Conservation (phyloP, 1,139 yeast species). For the Hyphopichia khmerensis region DNA sequence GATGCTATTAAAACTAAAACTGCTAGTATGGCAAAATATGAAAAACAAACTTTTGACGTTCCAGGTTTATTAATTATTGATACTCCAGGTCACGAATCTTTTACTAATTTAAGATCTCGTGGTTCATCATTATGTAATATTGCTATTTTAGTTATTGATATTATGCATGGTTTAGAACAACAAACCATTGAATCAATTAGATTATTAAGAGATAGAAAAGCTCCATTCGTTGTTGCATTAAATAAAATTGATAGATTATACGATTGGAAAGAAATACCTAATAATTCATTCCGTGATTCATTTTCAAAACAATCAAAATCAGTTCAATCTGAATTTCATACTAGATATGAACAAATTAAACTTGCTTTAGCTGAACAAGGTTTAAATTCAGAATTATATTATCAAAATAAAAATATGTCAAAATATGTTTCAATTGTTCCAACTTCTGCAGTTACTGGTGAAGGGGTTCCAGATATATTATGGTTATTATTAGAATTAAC, state of each 20-base stretch:
- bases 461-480: conserved; percentile 98
- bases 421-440: conserved; percentile 96
- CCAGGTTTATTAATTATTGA: conserved; percentile 96
- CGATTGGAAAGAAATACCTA: conserved; percentile 88
- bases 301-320: conserved; percentile 76
- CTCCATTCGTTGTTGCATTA: conserved; percentile 95
- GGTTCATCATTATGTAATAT: conserved; percentile 99
- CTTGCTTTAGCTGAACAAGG: conserved; percentile 97
- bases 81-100: conserved; percentile 99
- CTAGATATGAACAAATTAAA: conserved; percentile 80
- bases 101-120: conserved; percentile 94
- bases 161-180: conserved; percentile 98
- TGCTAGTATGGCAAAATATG: conserved; percentile 83
- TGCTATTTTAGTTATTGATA: conserved; percentile 96
- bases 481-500: conserved; percentile 94
- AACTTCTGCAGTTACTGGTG: conserved; percentile 98
- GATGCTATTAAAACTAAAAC: conserved; percentile 91
- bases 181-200: conserved; percentile 94
- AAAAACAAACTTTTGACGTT: conserved; percentile 83
- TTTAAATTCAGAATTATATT: conserved; percentile 93
- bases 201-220: conserved; percentile 91
- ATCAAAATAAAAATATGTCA: conserved; percentile 89
- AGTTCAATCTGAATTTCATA: conserved; percentile 90
- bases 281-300: conserved; percentile 95
- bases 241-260: conserved; percentile 96